Conservation (phyloP, 257 asterid genomes). For the Solanum boliviense region DNA sequence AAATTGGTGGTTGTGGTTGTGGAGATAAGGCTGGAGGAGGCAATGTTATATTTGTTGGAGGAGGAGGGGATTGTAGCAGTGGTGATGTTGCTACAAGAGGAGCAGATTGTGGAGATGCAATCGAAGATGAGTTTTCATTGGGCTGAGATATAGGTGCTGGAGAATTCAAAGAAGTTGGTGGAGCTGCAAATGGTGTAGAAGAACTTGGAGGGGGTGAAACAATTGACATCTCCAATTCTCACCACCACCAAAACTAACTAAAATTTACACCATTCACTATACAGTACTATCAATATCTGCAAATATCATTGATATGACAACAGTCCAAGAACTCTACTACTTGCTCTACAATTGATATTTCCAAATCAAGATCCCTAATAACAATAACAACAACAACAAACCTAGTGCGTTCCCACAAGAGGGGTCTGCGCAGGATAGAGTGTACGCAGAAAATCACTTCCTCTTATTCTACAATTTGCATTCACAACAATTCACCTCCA, state of each 20-base stretch:
- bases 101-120: neutral
- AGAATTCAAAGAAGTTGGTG: conserved; percentile 5
- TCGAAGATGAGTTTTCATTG: neutral
- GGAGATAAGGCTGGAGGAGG: neutral
- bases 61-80: neutral
- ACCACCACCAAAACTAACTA: neutral
- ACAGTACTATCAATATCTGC: neutral
- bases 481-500: neutral
- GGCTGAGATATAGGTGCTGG: neutral
- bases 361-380: neutral
- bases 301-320: neutral
- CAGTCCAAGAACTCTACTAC: neutral
- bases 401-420: neutral
- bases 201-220: conserved; percentile 15
- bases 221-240: conserved; percentile 18
- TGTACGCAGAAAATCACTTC: neutral
- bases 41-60: neutral
- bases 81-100: conserved; percentile 8
- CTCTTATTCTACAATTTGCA: neutral
- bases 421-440: fast-evolving
- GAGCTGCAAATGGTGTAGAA: conserved; percentile 10
- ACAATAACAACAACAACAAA: neutral
- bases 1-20: neutral
- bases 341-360: neutral
- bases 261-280: neutral